Conservation (phyloP, 768 basidiomycete species). For the Tremella fuciformis region DNA sequence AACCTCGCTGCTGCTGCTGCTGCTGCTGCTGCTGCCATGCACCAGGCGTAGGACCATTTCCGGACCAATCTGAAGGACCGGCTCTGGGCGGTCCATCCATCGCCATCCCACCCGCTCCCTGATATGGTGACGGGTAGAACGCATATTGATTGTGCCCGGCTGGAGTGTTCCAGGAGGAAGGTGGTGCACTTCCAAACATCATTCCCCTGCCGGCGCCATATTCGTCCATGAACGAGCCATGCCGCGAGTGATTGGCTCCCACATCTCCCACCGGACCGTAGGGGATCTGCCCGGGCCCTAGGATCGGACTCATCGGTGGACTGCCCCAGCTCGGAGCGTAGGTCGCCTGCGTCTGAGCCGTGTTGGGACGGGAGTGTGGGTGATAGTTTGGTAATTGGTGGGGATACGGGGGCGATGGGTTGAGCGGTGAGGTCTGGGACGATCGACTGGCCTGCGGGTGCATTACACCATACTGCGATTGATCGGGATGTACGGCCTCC, state of each 20-base stretch:
- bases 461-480: too few species aligned
- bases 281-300: neutral
- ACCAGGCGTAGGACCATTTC: neutral
- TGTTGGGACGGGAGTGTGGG: neutral
- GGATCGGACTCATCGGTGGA: conserved; percentile 19
- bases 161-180: conserved; percentile 13
- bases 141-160: conserved; percentile 1
- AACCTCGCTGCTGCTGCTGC: neutral
- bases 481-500: too few species aligned
- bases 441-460: conserved; percentile 3
- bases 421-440: conserved; percentile 4
- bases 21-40: neutral
- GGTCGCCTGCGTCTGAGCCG: neutral
- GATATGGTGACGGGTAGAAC: conserved; percentile 13
- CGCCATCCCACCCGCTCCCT: conserved; percentile 2
- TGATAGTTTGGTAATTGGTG: conserved; percentile 6
- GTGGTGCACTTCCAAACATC: conserved; percentile 11
- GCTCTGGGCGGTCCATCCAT: conserved; percentile 1
- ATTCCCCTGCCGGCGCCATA: neutral
- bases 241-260: conserved; percentile 4
- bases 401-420: conserved; percentile 5
- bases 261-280: too few species aligned
- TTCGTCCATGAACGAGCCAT: conserved; percentile 17
- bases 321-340: conserved; percentile 1
- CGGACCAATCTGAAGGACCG: conserved; percentile 15